Evolutionary conservation across 139 green algal genomes (phyloP).

Genomic region (Micractinium sp.): DNA sequence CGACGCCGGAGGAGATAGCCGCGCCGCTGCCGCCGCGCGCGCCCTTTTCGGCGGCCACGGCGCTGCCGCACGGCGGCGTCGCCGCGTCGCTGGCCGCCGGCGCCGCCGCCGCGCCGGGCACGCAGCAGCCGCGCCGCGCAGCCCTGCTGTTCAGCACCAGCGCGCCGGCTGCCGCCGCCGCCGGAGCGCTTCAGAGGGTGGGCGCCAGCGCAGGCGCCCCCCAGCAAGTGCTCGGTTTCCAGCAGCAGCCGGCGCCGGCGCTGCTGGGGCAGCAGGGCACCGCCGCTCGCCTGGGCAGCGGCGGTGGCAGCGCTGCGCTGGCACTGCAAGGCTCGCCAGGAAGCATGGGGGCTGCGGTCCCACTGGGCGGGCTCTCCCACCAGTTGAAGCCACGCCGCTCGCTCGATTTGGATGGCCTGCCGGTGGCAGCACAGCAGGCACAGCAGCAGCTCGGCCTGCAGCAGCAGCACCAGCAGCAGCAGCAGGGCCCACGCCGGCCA

Average conservation of each 20-base stretch:
- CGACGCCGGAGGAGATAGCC: constrained; percentile 11
- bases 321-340: not conserved
- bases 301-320: not conserved
- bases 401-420: constrained; percentile 4
- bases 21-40: constrained; percentile 7
- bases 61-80: not conserved
- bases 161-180: not conserved
- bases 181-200: not conserved
- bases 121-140: too few species aligned
- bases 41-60: not conserved
- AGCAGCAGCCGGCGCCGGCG: too few species aligned
- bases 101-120: not conserved
- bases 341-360: not conserved
- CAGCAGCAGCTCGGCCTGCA: not conserved
- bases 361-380: constrained; percentile 4
- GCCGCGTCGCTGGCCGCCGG: not conserved
- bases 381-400: constrained; percentile 26
- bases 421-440: not conserved
- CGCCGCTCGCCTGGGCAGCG: not conserved
- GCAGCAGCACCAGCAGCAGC: not conserved
- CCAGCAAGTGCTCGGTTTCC: constrained; percentile 33
- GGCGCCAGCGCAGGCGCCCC: not conserved
- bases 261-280: not conserved
- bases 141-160: constrained; percentile 19
- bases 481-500: not conserved